Evolutionary conservation across 2,329 filamentous ascomycete genomes (phyloP).

Genomic region (Emydomyces testavorans): DNA sequence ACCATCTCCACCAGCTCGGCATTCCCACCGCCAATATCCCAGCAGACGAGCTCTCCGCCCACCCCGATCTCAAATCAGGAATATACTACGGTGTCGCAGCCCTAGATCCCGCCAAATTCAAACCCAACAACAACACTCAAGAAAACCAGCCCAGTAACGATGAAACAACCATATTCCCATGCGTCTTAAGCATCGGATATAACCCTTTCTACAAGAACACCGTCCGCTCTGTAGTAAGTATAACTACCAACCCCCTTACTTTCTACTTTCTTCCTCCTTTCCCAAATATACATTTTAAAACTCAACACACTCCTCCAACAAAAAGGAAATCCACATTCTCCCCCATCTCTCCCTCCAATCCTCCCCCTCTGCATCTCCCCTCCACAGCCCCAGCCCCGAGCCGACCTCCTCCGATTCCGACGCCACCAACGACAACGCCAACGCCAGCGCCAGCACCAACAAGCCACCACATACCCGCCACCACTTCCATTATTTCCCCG

Average conservation of each 20-base stretch:
- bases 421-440: background rate
- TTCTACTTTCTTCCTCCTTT: background rate
- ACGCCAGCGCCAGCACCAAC: background rate
- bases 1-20: conserved; percentile 53
- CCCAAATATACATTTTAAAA: background rate
- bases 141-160: conserved; percentile 2
- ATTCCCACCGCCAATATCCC: conserved; percentile 91
- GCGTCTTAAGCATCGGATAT: conserved; percentile 91
- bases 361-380: conserved; percentile 20
- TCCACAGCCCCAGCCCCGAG: background rate
- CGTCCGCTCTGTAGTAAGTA: conserved; percentile 57
- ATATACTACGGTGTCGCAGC: conserved; percentile 92
- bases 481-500: conserved; percentile 39
- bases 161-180: conserved; percentile 51
- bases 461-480: conserved; percentile 17
- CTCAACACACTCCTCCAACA: background rate
- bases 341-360: conserved; percentile 49
- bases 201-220: conserved; percentile 97
- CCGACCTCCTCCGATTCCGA: background rate
- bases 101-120: conserved; percentile 42
- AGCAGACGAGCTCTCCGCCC: conserved; percentile 52
- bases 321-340: conserved; percentile 71
- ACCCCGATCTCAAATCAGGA: conserved; percentile 55
- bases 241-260: background rate
- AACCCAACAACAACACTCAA: conserved; percentile 19